Evolutionary conservation across 805 yeast species (phyloP), one percentile per base, ranked within the genome.

Genomic region (Debaryomyces tyrocola): DNA sequence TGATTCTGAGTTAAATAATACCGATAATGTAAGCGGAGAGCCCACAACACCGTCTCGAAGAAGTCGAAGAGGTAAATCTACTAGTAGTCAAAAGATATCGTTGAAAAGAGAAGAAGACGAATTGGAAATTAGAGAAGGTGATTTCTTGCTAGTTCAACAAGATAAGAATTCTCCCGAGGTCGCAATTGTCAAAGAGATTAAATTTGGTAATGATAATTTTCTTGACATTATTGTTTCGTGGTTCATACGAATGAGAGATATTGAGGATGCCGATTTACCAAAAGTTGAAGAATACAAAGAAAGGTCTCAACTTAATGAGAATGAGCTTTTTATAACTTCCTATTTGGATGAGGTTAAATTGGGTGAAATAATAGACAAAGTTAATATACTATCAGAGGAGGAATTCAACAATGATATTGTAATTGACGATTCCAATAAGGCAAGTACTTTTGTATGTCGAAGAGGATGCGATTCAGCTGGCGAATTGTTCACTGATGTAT

Each of bases 321-420:
- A 75, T 53, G 90, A 84, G 59, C 45, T 84, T 5, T 80, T 79
- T 51, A 55, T 85, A 20, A 78, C 87, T 0, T 74, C 86, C 2
- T 74, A 76, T 29, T 44, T 69, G 15, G 75, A 73, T 3, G 74
- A 74, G 33, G 60, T 84, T 12, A 55, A 62, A 40, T 61, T 82
- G 2, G 51, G 49, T 1, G 71, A 79, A 39, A 69, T 84, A 20
- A 50, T 77, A 1, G 70, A 61, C 5, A 64, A 68, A 34, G 83
- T 79, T 6, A 67, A 59, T 6, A 77, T 84, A 1, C 48, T 78
- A 11, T 70, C 78, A 1, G 46, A 56, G 10, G 42, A 57, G 1
- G 71, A 73, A 15, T 74, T 70, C 52, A 44, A 53, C 4, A 36
- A 50, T 6, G 60, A 60, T n/a, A 59, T 64, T 4, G 54, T 56